Conservation (phyloP, 2,329 filamentous ascomycete species). For the Hysterium pulicare region DNA sequence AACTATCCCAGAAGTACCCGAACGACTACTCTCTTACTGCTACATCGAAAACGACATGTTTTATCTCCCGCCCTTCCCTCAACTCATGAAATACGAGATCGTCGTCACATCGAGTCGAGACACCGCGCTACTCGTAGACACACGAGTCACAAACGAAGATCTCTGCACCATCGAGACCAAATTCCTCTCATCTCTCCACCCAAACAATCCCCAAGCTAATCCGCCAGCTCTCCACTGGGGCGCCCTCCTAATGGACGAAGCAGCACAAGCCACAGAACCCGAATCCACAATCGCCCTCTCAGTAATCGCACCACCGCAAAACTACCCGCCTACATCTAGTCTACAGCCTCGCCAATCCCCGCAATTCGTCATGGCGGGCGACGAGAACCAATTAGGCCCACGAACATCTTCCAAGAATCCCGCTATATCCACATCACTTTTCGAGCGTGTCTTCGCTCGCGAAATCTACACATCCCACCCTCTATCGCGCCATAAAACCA, state of each 20-base stretch:
- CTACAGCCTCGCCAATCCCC: slow-evolving; percentile 23
- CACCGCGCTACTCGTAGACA: slow-evolving; percentile 41
- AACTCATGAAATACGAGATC: slow-evolving; percentile 40
- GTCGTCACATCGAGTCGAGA: slow-evolving; percentile 44
- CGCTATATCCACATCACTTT: slow-evolving; percentile 37
- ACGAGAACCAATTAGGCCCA: slow-evolving; percentile 45
- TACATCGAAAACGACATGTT: slow-evolving; percentile 42
- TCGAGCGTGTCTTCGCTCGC: slow-evolving; percentile 40
- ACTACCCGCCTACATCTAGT: slow-evolving; percentile 8
- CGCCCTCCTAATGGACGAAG: slow-evolving; percentile 45
- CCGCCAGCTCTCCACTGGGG: slow-evolving; percentile 38
- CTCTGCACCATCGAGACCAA: slow-evolving; percentile 36
- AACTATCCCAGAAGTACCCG: slow-evolving; percentile 42
- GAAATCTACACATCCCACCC: slow-evolving; percentile 40
- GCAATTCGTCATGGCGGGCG: slow-evolving; percentile 46
- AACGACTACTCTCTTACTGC: slow-evolving; percentile 37
- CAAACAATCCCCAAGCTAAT: slow-evolving; percentile 11
- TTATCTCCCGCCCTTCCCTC: slow-evolving; percentile 37
- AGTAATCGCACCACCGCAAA: slow-evolving; percentile 37
- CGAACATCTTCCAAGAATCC: slow-evolving; percentile 34
- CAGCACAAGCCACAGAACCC: slow-evolving; percentile 45
- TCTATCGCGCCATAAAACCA: slow-evolving; percentile 32
- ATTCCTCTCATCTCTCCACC: slow-evolving; percentile 29
- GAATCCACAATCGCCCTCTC: slow-evolving; percentile 41
- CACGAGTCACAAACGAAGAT: slow-evolving; percentile 43